phyloP scores from a whole-genome alignment of 495 filamentous ascomycete genomes.

The Halenospora varia region DNA sequence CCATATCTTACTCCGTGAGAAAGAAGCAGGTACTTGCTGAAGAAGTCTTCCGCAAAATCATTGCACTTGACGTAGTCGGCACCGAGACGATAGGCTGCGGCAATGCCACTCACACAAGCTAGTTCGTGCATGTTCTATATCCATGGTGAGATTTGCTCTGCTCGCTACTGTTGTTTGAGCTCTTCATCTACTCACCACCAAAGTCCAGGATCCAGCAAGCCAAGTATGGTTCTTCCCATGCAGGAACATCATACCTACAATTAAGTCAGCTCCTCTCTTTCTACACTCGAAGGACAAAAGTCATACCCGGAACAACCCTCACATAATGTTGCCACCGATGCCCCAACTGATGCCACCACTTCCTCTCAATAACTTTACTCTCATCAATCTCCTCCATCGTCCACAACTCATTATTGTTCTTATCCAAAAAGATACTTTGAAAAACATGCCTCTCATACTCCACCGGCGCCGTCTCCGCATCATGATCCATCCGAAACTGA shows the following conservation, averaged over 20 bases:
- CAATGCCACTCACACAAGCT: slow-evolving; percentile 72
- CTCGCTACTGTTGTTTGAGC: not conserved
- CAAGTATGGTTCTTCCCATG: slow-evolving; percentile 63
- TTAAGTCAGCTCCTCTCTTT: slow-evolving; percentile 14
- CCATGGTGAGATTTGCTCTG: not conserved
- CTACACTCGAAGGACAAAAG: not conserved
- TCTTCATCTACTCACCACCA: slow-evolving; percentile 51
- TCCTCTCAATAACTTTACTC: slow-evolving; percentile 62
- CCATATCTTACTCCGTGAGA: slow-evolving; percentile 48
- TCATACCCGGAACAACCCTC: slow-evolving; percentile 43
- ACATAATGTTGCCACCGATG: slow-evolving; percentile 80
- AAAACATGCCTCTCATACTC: slow-evolving; percentile 69
- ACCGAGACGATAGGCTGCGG: slow-evolving; percentile 73
- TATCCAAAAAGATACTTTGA: slow-evolving; percentile 81
- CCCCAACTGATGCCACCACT: slow-evolving; percentile 87
- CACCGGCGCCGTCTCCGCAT: slow-evolving; percentile 7
- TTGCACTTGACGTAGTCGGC: slow-evolving; percentile 68
- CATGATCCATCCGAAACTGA: slow-evolving; percentile 58
- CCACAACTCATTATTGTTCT: slow-evolving; percentile 62
- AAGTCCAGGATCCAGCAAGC: slow-evolving; percentile 73
- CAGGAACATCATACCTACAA: slow-evolving; percentile 78
- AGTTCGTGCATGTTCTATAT: slow-evolving; percentile 74
- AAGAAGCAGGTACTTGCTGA: slow-evolving; percentile 50
- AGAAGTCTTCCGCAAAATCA: slow-evolving; percentile 54
- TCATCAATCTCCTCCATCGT: slow-evolving; percentile 66